phyloP scores from a whole-genome alignment of 2,329 filamentous ascomycete genomes.

The Helminthosporium solani region DNA sequence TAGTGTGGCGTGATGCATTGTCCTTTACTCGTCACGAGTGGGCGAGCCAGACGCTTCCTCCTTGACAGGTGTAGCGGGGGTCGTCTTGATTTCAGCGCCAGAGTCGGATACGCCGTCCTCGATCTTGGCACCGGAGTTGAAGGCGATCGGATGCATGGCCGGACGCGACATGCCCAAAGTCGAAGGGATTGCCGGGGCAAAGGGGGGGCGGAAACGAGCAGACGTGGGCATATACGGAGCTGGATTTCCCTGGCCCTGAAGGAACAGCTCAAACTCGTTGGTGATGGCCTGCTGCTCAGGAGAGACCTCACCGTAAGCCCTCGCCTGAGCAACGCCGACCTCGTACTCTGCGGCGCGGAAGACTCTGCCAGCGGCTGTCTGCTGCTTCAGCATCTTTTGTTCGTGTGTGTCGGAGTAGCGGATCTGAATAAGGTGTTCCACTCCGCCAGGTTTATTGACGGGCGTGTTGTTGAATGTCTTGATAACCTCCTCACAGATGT shows the following conservation, averaged over 20 bases:
- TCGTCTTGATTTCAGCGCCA: conserved; percentile 32
- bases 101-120: conserved; percentile 34
- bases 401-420: conserved; percentile 96
- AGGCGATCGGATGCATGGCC: conserved; percentile 28
- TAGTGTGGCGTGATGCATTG: not conserved
- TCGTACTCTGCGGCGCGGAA: conserved; percentile 94
- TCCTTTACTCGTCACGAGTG: conserved; percentile 29
- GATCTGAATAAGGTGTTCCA: conserved; percentile 83
- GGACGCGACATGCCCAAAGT: conserved; percentile 36
- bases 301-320: conserved; percentile 34
- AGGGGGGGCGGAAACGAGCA: conserved; percentile 34
- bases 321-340: conserved; percentile 44
- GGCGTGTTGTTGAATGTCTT: conserved; percentile 74
- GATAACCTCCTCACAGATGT: conserved; percentile 88
- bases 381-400: conserved; percentile 94
- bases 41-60: conserved; percentile 26
- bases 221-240: conserved; percentile 14
- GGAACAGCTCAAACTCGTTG: conserved; percentile 44
- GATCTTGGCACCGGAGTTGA: conserved; percentile 26
- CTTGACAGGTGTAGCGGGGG: conserved; percentile 39
- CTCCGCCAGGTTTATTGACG: conserved; percentile 59
- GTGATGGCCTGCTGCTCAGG: conserved; percentile 33
- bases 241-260: conserved; percentile 26
- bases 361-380: conserved; percentile 90
- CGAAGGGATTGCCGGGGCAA: conserved; percentile 38